A percentile compares a stretch with the other conserved stretches of the same genome.
phyloP scores from a whole-genome alignment of 2,329 filamentous ascomycete genomes.

The Pseudovirgaria hyperparasitica region DNA sequence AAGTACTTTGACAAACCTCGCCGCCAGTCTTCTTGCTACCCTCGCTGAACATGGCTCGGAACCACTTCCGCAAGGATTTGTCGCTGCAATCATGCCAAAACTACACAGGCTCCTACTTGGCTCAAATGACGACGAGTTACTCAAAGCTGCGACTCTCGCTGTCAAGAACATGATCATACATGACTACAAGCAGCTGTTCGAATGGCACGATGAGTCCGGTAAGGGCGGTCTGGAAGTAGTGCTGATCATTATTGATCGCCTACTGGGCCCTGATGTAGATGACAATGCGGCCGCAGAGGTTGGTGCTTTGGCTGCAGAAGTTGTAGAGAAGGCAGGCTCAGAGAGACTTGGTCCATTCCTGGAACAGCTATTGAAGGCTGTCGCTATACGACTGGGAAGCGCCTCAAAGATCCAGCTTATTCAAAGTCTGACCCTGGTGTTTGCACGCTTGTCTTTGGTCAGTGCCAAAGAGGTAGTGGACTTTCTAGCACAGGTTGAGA shows the following conservation, averaged over 20 bases:
- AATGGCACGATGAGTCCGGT: conserved; percentile 66
- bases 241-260: conserved; percentile 80
- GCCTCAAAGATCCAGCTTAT: conserved; percentile 83
- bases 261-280: conserved; percentile 72
- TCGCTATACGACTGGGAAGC: conserved; percentile 70
- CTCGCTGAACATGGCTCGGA: conserved; percentile 72
- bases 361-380: conserved; percentile 74
- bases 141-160: conserved; percentile 73
- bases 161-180: conserved; percentile 84
- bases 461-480: conserved; percentile 82
- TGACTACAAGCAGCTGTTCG: conserved; percentile 79
- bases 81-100: conserved; percentile 76
- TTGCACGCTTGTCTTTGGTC: conserved; percentile 75
- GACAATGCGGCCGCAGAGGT: conserved; percentile 95
- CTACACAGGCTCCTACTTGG: conserved; percentile 70
- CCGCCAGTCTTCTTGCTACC: conserved; percentile 70
- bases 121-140: conserved; percentile 74
- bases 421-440: conserved; percentile 89
- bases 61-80: conserved; percentile 76
- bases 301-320: conserved; percentile 80
- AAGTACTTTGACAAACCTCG: conserved; percentile 72
- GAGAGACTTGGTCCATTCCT: conserved; percentile 85
- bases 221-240: conserved; percentile 80
- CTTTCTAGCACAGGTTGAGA: conserved; percentile 75
- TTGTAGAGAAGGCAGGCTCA: conserved; percentile 90